These are phyloP conservation scores for Maudiozyma serrabonitensis DNA, from an alignment of 805 yeast species.

Conservation along the genomic window DNA sequence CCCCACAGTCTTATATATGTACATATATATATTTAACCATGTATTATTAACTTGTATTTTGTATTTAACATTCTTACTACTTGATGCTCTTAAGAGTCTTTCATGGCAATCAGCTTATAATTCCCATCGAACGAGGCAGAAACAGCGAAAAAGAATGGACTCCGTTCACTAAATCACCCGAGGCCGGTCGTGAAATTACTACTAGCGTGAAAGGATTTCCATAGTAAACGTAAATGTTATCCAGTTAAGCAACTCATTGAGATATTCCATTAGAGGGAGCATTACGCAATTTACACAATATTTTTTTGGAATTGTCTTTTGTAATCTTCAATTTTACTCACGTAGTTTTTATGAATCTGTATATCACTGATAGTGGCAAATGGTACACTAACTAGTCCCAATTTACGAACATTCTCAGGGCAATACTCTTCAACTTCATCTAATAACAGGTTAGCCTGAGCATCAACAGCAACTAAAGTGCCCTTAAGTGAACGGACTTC, in stretches of 20 bases:
- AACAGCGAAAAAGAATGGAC: too few species aligned
- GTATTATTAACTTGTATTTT: too few species aligned
- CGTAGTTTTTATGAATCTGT: slow-evolving; percentile 17
- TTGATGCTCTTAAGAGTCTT: too few species aligned
- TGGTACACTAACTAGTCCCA: slow-evolving; percentile 50
- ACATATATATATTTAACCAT: too few species aligned
- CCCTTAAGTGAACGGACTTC: slow-evolving; percentile 32
- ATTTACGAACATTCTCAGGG: slow-evolving; percentile 25
- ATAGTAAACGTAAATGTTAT: neutral
- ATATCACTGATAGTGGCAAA: slow-evolving; percentile 29
- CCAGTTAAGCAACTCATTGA: neutral
- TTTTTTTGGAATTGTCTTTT: slow-evolving; percentile 5
- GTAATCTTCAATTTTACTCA: slow-evolving; percentile 11
- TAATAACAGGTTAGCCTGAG: slow-evolving; percentile 34
- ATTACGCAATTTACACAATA: neutral
- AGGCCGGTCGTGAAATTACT: too few species aligned
- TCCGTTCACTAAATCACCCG: too few species aligned
- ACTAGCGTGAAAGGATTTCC: neutral
- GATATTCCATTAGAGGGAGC: neutral
- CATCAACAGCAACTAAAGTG: slow-evolving; percentile 35
- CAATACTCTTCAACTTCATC: slow-evolving; percentile 31
- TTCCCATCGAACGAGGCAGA: too few species aligned
- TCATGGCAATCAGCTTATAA: too few species aligned
- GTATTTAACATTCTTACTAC: too few species aligned
- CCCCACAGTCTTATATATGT: too few species aligned